A percentile compares a stretch with the other conserved stretches of the same genome.
phyloP scores from a whole-genome alignment of 352 stramenopile species.

The Pythium chondricola region DNA sequence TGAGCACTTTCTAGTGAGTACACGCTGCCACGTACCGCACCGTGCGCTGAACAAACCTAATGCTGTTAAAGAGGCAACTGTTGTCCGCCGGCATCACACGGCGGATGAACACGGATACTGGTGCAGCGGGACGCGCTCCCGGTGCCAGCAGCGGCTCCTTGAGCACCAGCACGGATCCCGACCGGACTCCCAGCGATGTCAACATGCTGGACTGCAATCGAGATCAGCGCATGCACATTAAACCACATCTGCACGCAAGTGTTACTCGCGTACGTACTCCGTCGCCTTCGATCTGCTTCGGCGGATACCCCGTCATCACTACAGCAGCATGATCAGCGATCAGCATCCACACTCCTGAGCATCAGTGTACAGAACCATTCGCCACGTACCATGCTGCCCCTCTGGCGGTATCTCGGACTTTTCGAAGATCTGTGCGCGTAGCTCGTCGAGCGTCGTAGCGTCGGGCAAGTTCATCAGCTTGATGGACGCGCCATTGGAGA shows the following conservation, averaged over 20 bases:
- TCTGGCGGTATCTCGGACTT: constrained; percentile 52
- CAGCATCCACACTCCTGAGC: background rate
- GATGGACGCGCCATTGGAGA: constrained; percentile 64
- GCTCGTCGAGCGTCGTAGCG: constrained; percentile 50
- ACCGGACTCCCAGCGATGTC: constrained; percentile 44
- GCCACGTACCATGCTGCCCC: constrained; percentile 51
- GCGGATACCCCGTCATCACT: constrained; percentile 78
- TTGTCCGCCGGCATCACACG: constrained; percentile 80
- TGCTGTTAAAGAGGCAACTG: constrained; percentile 84
- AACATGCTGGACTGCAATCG: constrained; percentile 49
- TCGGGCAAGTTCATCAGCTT: constrained; percentile 59
- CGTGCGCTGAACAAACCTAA: constrained; percentile 42
- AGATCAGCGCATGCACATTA: background rate
- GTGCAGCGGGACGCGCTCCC: constrained; percentile 3
- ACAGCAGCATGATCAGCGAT: constrained; percentile 1
- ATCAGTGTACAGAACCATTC: background rate
- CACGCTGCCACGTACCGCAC: too few species aligned
- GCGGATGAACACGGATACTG: constrained; percentile 53
- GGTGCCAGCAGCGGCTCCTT: constrained; percentile 41
- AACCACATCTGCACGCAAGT: constrained; percentile 5
- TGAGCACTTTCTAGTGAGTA: too few species aligned
- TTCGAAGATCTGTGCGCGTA: constrained; percentile 43
- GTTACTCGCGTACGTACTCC: constrained; percentile 30
- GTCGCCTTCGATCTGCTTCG: constrained; percentile 53
- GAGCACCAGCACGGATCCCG: constrained; percentile 63